Conservation (phyloP, 2,329 filamentous ascomycete species). For the Colletotrichum viniferum region DNA sequence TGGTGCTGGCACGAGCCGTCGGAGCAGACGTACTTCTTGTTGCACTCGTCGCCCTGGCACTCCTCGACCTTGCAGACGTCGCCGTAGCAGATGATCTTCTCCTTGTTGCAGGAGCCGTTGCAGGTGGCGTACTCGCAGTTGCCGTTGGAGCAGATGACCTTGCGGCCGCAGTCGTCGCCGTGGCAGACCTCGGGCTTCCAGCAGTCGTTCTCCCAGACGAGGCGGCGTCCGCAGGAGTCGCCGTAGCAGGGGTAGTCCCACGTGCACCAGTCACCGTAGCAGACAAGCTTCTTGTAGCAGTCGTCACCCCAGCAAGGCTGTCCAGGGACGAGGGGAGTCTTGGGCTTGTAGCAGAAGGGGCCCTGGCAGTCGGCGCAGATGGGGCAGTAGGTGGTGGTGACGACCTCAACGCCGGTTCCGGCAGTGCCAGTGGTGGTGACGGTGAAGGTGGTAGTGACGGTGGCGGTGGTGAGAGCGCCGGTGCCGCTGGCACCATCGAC, state of each 20-base stretch:
- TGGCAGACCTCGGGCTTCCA: slow-evolving; percentile 12
- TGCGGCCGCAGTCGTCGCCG: slow-evolving; percentile 13
- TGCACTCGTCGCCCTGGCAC: slow-evolving; percentile 33
- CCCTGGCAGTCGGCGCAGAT: slow-evolving; percentile 5
- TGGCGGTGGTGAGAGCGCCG: neutral
- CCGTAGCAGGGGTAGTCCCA: slow-evolving; percentile 32
- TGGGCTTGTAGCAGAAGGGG: slow-evolving; percentile 8
- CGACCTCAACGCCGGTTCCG: neutral
- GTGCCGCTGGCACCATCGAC: neutral
- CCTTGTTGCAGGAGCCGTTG: slow-evolving; percentile 8
- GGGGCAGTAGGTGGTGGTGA: slow-evolving; percentile 13
- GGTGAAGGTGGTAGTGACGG: neutral
- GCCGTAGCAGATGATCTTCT: slow-evolving; percentile 17
- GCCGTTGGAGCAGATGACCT: slow-evolving; percentile 9
- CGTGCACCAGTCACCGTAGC: slow-evolving; percentile 36
- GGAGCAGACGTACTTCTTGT: slow-evolving; percentile 27
- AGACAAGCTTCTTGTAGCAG: slow-evolving; percentile 34
- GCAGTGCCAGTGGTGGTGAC: neutral
- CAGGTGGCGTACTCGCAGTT: neutral
- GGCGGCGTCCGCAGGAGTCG: slow-evolving; percentile 18
- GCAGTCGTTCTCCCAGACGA: slow-evolving; percentile 20
- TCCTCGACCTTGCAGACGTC: slow-evolving; percentile 30
- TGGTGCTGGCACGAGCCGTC: slow-evolving; percentile 30
- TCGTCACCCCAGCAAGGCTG: slow-evolving; percentile 23
- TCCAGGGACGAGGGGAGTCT: neutral